Base-by-base conservation (phyloP, 495 filamentous ascomycete species). In the Neurospora intermedia region DNA sequence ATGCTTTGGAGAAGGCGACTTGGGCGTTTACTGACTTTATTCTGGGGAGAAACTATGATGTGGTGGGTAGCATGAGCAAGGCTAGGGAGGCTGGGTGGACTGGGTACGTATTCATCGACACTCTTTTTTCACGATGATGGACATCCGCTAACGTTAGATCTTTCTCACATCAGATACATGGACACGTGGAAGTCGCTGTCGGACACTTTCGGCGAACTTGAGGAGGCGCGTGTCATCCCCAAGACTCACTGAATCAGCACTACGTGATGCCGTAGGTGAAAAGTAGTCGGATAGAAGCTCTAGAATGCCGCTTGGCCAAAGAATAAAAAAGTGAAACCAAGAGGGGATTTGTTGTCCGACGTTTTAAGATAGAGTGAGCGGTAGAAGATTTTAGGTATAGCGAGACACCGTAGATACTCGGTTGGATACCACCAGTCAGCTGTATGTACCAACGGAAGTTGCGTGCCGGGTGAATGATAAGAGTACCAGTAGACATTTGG, bases 51-150 rank as follows among this genome's bases (percentile, higher is more conserved):
- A 81, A 84, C 54, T 89, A 82, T 69, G 80, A 83, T 76, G 20
- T 86, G 46, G 82, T 89, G 27, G 75, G 82, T 39, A 86, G 81
- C 72, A 88, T 90, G 87, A 87, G 84, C 72, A 90, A 89, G 77
- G 88, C 88, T 15, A 83, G 87, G 74, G 85, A 83, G 78, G 69
- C 80, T 41, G 85, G 84, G 15, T 87, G 83, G 83, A 83, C 77
- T 6, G 83, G 84, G 77, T 78, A 48, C 41, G 74, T 41, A n/a
- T 59, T 48, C 8, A 16, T 43, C 16, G 6, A 2, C 43, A 43
- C 43, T 43, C n/a, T 1, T 31, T 18, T 35, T 45, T 20, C 5
- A 45, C 20, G 0, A 59, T 27, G 20, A 59, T 59, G 20, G 20
- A 20, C 18, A 45, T 39, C n/a, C 59, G 70, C 38, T 72, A 43